Evolutionary conservation across 2,329 filamentous ascomycete species (phyloP).

Genomic region (Coleophoma crateriformis): DNA sequence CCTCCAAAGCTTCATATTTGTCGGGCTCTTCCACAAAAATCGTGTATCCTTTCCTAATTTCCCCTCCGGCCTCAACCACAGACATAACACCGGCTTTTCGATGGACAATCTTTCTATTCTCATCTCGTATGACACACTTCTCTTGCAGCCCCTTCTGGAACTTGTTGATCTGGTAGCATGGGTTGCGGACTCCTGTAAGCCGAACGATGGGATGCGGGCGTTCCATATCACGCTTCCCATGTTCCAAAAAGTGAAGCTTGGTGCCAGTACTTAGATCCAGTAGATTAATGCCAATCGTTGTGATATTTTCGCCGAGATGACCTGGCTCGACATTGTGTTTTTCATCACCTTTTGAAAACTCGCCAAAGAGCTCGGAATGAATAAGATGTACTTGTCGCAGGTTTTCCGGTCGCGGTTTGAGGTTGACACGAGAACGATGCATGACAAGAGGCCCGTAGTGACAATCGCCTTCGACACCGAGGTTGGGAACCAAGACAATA

Average conservation of each 20-base stretch:
- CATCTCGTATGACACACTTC: not conserved
- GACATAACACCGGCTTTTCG: constrained; percentile 31
- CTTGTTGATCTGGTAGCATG: constrained; percentile 7
- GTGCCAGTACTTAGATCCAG: constrained; percentile 3
- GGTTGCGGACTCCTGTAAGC: constrained; percentile 8
- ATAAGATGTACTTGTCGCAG: constrained; percentile 5
- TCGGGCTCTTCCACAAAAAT: not conserved
- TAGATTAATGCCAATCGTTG: constrained; percentile 7
- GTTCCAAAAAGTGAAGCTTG: constrained; percentile 5
- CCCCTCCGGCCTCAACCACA: constrained; percentile 3
- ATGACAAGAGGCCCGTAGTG: not conserved
- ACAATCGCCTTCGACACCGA: not conserved
- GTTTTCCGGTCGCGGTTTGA: not conserved
- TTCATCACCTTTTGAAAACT: not conserved
- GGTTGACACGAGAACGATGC: not conserved
- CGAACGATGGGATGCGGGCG: not conserved
- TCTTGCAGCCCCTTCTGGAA: constrained; percentile 5
- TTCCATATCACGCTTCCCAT: not conserved
- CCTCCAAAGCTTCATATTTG: not conserved
- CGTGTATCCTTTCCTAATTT: constrained; percentile 3
- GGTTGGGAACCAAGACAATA: not conserved
- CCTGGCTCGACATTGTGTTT: constrained; percentile 1
- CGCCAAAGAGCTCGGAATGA: constrained; percentile 1
- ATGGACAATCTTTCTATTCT: constrained; percentile 24
- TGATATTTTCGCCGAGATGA: constrained; percentile 13